A percentile compares a stretch with the other conserved stretches of the same genome.
These are phyloP conservation scores for Megacollybia marginata DNA, from an alignment of 768 basidiomycete genomes.

Conservation along the genomic window DNA sequence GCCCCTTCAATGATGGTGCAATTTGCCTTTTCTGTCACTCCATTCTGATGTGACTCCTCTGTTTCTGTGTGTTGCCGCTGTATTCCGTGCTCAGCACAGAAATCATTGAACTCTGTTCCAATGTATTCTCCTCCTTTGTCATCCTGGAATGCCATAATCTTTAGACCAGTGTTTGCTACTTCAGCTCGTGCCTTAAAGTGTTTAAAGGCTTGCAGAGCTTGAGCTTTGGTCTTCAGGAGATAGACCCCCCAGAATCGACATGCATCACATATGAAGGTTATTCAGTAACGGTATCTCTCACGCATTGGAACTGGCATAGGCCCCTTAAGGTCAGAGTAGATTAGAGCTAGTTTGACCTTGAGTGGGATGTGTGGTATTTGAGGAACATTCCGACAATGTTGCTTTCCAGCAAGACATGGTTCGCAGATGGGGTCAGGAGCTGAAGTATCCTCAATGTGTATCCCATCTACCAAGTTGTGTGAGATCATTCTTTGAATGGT, in stretches of 20 bases:
- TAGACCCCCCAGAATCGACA: conserved; percentile 1
- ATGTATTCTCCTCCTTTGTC: no score
- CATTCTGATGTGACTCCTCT: no score
- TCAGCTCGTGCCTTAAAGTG: conserved; percentile 16
- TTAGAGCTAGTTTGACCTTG: no score
- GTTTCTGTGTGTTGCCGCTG: no score
- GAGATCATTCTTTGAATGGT: background rate
- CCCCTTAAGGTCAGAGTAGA: conserved; percentile 14
- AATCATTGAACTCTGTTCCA: no score
- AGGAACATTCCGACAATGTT: background rate
- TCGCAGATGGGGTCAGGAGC: background rate
- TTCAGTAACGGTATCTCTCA: conserved; percentile 12
- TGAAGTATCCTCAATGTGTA: background rate
- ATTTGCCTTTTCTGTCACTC: no score
- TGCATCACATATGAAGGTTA: conserved; percentile 11
- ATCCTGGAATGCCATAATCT: no score
- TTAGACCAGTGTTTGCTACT: background rate
- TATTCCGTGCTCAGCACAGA: no score
- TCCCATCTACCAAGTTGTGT: background rate
- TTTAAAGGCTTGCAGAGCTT: conserved; percentile 11
- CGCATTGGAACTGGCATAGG: conserved; percentile 8
- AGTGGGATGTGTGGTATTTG: no score
- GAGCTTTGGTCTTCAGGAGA: conserved; percentile 9
- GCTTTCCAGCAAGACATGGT: background rate
- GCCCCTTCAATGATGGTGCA: no score